A percentile compares a stretch with the other conserved stretches of the same genome.
Evolutionary conservation across 768 basidiomycete species (phyloP).

Genomic region (Boletus tylopilopsis): DNA sequence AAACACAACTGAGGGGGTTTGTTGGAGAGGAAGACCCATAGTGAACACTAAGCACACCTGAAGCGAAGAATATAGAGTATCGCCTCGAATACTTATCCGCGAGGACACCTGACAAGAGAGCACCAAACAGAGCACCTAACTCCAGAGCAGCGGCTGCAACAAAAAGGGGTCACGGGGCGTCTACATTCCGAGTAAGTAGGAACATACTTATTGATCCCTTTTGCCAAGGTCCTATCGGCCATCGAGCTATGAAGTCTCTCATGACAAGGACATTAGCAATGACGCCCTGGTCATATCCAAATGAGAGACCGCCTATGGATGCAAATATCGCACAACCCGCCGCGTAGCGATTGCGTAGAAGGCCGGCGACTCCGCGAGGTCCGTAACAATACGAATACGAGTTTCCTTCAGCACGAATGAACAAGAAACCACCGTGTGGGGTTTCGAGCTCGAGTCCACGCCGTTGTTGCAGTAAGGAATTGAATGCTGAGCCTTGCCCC

Average conservation of each 20-base stretch:
- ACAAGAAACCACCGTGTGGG: constrained; percentile 26
- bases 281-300: constrained; percentile 84
- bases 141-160: constrained; percentile 69
- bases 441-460: constrained; percentile 20
- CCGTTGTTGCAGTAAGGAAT: constrained; percentile 16
- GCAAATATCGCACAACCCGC: constrained; percentile 70
- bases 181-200: not conserved
- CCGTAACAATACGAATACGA: constrained; percentile 71
- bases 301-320: constrained; percentile 71
- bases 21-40: not conserved
- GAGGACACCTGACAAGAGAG: constrained; percentile 60
- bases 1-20: constrained; percentile 51
- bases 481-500: constrained; percentile 12
- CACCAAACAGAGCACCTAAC: constrained; percentile 75
- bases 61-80: constrained; percentile 63
- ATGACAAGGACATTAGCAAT: constrained; percentile 86
- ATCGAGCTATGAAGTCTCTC: constrained; percentile 64
- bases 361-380: constrained; percentile 61
- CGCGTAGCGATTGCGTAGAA: constrained; percentile 62
- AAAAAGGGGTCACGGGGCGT: not conserved
- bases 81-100: constrained; percentile 68
- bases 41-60: constrained; percentile 41
- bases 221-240: constrained; percentile 70
- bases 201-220: constrained; percentile 73
- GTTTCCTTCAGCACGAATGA: constrained; percentile 17